A percentile compares a stretch with the other conserved stretches of the same genome.
Evolutionary conservation across 768 basidiomycete species (phyloP).

Genomic region (Macrolepiota fuliginosa): DNA sequence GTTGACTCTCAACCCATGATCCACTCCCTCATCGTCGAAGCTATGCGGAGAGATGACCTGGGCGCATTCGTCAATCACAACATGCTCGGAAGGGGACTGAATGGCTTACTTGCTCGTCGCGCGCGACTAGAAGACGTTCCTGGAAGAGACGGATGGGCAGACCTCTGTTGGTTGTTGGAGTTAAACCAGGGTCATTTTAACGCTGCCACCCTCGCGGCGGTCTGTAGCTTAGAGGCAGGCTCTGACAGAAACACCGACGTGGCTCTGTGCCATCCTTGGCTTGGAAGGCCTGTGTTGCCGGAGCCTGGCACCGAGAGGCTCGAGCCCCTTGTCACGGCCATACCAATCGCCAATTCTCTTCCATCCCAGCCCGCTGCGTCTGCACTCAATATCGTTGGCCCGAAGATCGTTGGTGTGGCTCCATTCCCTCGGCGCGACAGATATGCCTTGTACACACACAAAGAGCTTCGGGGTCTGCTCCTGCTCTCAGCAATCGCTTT

Average conservation of each 20-base stretch:
- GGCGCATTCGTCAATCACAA: conserved; percentile 15
- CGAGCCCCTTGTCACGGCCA: conserved; percentile 20
- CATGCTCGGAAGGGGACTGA: conserved; percentile 20
- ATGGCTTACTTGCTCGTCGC: conserved; percentile 21
- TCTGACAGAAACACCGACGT: not conserved
- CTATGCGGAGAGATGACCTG: conserved; percentile 19
- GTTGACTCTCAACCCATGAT: conserved; percentile 18
- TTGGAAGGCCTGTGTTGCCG: conserved; percentile 21
- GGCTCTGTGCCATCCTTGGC: conserved; percentile 16
- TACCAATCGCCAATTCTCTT: conserved; percentile 16
- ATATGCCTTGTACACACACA: conserved; percentile 12
- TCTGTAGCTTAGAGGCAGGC: conserved; percentile 16
- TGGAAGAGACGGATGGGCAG: conserved; percentile 21
- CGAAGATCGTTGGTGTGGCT: conserved; percentile 2
- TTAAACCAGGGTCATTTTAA: conserved; percentile 26
- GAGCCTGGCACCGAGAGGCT: conserved; percentile 20
- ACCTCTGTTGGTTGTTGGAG: conserved; percentile 22
- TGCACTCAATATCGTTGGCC: conserved; percentile 15
- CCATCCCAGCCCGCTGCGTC: not conserved
- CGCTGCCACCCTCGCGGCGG: conserved; percentile 21
- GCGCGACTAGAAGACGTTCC: conserved; percentile 16
- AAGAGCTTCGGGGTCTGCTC: conserved; percentile 13
- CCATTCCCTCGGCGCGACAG: conserved; percentile 11
- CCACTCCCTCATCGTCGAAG: conserved; percentile 22
- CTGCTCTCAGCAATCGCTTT: not conserved